Percentiles rank a stretch among this genome's conserved stretches.
phyloP scores from a whole-genome alignment of 1,284 basidiomycete species.

The Prillingera fragicola region DNA sequence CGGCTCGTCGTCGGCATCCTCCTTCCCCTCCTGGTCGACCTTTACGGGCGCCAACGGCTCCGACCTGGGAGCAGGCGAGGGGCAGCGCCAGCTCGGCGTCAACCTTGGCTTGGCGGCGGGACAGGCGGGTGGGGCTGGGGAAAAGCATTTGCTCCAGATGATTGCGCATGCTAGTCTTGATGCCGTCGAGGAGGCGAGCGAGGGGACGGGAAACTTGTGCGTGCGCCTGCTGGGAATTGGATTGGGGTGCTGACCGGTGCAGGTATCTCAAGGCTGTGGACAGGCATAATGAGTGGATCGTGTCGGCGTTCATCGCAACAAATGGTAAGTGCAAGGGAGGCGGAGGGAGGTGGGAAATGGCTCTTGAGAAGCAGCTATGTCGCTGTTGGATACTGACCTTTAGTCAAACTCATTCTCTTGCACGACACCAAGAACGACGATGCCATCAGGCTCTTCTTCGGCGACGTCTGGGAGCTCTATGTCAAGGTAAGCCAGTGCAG shows the following conservation, averaged over 20 bases:
- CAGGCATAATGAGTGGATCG: conserved; percentile 94
- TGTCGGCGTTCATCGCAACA: conserved; percentile 87
- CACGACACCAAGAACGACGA: conserved; percentile 95
- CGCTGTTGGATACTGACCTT: conserved; percentile 1
- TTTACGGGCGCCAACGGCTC: conserved; percentile 33
- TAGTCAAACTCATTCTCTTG: conserved; percentile 72
- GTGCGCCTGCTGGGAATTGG: conserved; percentile 40
- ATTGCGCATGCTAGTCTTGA: conserved; percentile 90
- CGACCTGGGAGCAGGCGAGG: conserved; percentile 14
- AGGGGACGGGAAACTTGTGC: conserved; percentile 77
- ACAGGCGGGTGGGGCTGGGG: conserved; percentile 43
- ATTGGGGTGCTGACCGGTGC: conserved; percentile 4
- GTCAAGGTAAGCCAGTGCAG: conserved; percentile 68
- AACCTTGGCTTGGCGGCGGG: conserved; percentile 11
- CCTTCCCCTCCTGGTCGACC: conserved; percentile 47
- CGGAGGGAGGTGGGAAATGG: not conserved
- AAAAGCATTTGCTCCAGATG: conserved; percentile 92
- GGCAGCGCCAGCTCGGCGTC: conserved; percentile 2
- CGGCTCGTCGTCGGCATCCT: conserved; percentile 7
- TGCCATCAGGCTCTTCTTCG: conserved; percentile 81
- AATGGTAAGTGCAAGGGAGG: conserved; percentile 58
- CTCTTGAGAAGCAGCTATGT: not conserved
- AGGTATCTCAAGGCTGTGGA: conserved; percentile 91
- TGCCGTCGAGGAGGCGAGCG: conserved; percentile 82
- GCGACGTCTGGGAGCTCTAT: conserved; percentile 90